A percentile compares a stretch with the other conserved stretches of the same genome.
These are phyloP conservation scores for Entophlyctis helioformis DNA, from an alignment of 192 early-diverging fungal genomes.

Conservation along the genomic window DNA sequence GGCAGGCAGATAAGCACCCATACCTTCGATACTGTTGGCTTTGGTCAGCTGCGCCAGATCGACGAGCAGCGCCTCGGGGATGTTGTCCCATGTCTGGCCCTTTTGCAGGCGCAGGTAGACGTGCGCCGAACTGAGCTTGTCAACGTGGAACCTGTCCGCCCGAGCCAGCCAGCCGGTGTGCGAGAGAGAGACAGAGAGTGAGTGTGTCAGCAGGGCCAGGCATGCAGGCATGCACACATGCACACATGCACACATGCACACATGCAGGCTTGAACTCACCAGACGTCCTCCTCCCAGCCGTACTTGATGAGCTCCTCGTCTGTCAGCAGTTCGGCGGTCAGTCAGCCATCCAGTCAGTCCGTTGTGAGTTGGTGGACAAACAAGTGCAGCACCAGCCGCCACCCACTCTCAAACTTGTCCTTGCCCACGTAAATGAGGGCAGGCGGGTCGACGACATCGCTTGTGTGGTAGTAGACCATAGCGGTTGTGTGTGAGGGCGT, in stretches of 20 bases:
- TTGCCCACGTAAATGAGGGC: constrained; percentile 93
- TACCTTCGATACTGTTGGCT: constrained; percentile 91
- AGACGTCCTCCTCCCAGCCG: constrained; percentile 89
- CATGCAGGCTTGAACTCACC: too few relatives aligned
- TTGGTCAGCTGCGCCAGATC: constrained; percentile 93
- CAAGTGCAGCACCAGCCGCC: too few relatives aligned
- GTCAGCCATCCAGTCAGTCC: not conserved
- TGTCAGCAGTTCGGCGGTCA: not conserved
- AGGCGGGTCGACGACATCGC: constrained; percentile 25
- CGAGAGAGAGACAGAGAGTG: too few relatives aligned
- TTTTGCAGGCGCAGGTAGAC: constrained; percentile 79
- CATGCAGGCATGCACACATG: too few relatives aligned
- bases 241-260: too few relatives aligned
- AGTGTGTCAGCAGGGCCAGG: too few relatives aligned
- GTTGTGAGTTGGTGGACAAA: too few relatives aligned
- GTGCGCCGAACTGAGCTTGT: constrained; percentile 95
- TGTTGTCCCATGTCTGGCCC: constrained; percentile 61
- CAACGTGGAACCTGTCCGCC: constrained; percentile 86
- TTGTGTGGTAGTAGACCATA: too few relatives aligned
- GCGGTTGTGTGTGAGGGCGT: too few relatives aligned
- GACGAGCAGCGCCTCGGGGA: constrained; percentile 56
- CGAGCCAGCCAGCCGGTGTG: too few relatives aligned
- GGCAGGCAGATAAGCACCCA: not conserved
- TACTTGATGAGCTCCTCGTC: constrained; percentile 90
- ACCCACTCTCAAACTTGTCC: constrained; percentile 90